Evolutionary conservation across 164 flowering plant genomes (phyloP), one percentile per base, ranked within the genome.

Genomic region (Magnolia sinica): DNA sequence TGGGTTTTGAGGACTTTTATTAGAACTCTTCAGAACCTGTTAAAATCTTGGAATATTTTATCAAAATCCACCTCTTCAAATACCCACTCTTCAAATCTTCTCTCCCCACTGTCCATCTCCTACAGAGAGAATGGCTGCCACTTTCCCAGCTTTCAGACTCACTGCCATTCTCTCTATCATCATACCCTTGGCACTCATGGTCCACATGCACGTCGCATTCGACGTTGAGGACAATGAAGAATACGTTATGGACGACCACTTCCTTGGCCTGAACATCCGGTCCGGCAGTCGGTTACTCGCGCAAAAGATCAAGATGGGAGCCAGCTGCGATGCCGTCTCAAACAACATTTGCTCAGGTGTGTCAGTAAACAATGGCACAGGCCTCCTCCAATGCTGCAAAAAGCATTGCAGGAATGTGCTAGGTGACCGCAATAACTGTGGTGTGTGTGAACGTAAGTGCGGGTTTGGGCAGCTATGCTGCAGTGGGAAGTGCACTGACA

Each of bases 381-480:
- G 82, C 20, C 68, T 80, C 24, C 83, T 83, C 20, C 73, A 86
- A 9, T 91, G 96, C 78, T 91, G 93, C 89, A 87, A 86, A 86
- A 88, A 71, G 20, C 90, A 88, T 74, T 91, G 92, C 73, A 80
- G 88, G 1, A 87, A 91, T 67, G 74, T 89, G 70, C 85, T 86
- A 0, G 79, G 86, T 0, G 92, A 90, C 65, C 50, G 68, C 78
- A 89, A 90, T 79, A 87, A 90, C 82, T 89, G 96, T 52, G 90
- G 90, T 0, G 3, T 4, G 0, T 91, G 96, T 52, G 86, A 87
- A 1, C 73, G 68, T 7, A 88, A 79, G 75, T 89, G 93, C 67
- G 29, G 76, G 5, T 81, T 76, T n/a, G 88, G 88, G 0, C 24
- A 87, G 85, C 85, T 76, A 9, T 91, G 96, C 79, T 91, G 96